These are phyloP conservation scores for Mycena rosella DNA, from an alignment of 768 basidiomycete species.

Conservation along the genomic window DNA sequence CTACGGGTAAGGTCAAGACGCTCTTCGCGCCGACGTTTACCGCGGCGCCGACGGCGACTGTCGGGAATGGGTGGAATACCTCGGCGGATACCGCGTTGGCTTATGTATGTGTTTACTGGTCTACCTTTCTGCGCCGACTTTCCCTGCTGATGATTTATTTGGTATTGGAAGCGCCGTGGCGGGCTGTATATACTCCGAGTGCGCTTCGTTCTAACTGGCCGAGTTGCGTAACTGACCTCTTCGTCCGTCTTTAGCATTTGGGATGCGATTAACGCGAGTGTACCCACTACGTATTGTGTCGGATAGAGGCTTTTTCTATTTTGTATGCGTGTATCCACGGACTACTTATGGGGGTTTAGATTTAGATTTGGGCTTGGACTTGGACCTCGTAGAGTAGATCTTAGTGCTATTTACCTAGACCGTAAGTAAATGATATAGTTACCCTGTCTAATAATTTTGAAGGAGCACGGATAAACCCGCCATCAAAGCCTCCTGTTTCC, in stretches of 20 bases:
- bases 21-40: constrained; percentile 75
- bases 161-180: constrained; percentile 58
- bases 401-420: not conserved
- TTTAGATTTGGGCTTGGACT: not conserved
- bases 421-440: not conserved
- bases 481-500: not conserved
- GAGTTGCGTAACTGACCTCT: not conserved
- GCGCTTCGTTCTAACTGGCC: constrained; percentile 36
- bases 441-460: no score
- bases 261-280: constrained; percentile 63
- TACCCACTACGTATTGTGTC: constrained; percentile 62
- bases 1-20: constrained; percentile 74
- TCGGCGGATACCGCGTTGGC: constrained; percentile 70
- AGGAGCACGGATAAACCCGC: not conserved
- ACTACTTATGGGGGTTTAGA: not conserved
- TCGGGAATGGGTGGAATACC: constrained; percentile 86
- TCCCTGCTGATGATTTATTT: constrained; percentile 19
- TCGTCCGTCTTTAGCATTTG: constrained; percentile 59
- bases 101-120: constrained; percentile 58
- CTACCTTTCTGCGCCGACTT: constrained; percentile 2
- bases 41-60: constrained; percentile 61
- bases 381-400: not conserved
- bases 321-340: not conserved
- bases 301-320: constrained; percentile 28
- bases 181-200: constrained; percentile 76